Evolutionary conservation across 257 asterid genomes (phyloP).

Genomic region (Ligustrum vulgare): DNA sequence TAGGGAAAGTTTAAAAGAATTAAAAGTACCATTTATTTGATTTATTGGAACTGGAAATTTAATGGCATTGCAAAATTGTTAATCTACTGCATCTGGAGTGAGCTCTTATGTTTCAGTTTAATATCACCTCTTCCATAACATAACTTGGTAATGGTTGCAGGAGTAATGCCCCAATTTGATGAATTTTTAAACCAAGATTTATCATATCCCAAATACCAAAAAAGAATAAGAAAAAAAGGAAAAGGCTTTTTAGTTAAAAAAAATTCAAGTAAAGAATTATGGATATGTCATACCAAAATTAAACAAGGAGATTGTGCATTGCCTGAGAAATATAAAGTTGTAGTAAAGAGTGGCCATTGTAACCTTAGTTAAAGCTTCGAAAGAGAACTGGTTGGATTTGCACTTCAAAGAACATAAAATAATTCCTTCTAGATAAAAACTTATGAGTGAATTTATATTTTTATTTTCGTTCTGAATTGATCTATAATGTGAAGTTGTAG

Average conservation of each 20-base stretch:
- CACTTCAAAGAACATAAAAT: conserved; percentile 92
- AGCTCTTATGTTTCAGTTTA: neutral
- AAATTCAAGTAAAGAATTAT: conserved; percentile 75
- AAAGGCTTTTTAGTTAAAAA: neutral
- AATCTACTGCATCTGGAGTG: neutral
- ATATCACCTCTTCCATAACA: neutral
- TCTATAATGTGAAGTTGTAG: conserved; percentile 28
- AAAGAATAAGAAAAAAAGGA: no score
- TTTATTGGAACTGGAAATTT: neutral
- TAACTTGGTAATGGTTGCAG: neutral
- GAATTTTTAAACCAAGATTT: neutral
- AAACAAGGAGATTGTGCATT: conserved; percentile 57
- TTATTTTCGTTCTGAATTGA: neutral
- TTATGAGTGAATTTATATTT: neutral
- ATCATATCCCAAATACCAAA: neutral
- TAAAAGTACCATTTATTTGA: neutral
- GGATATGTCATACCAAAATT: conserved; percentile 76
- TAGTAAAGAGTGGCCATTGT: conserved; percentile 68
- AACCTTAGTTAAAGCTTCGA: conserved; percentile 63
- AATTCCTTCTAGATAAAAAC: neutral
- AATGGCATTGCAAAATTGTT: neutral
- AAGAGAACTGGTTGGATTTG: conserved; percentile 81
- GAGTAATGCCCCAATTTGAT: neutral
- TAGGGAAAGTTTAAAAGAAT: neutral
- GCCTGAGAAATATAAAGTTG: conserved; percentile 73